phyloP scores from a whole-genome alignment of 2,329 filamentous ascomycete genomes.

The Diaporthe sp. region DNA sequence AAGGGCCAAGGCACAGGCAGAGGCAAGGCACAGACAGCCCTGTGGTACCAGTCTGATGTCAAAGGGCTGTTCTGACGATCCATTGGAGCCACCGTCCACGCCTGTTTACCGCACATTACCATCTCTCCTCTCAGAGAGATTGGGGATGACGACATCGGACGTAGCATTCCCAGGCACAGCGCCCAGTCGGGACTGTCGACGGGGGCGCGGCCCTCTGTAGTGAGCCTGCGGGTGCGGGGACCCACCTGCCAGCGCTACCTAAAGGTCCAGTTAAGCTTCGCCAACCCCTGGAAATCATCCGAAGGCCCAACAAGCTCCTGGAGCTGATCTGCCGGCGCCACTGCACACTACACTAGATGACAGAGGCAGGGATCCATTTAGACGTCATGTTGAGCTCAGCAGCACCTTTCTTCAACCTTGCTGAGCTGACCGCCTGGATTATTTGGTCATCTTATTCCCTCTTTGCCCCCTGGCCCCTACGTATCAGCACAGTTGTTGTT shows the following conservation, averaged over 20 bases:
- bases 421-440: not conserved
- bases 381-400: constrained; percentile 25
- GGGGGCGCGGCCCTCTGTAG: no score
- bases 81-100: not conserved
- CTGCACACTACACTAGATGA: no score
- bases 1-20: not conserved
- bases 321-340: not conserved
- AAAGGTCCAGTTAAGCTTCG: constrained; percentile 14
- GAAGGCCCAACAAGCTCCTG: not conserved
- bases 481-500: not conserved
- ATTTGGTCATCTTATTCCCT: not conserved
- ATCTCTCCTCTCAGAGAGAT: not conserved
- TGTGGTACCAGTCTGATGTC: constrained; percentile 17
- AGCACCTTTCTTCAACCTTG: not conserved
- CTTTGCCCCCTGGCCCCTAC: not conserved
- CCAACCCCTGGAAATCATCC: constrained; percentile 13
- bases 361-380: not conserved
- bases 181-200: constrained; percentile 2
- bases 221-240: not conserved
- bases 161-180: constrained; percentile 6
- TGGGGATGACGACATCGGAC: constrained; percentile 19
- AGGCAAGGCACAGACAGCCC: not conserved
- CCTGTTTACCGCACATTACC: not conserved
- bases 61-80: not conserved
- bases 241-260: not conserved